Percentiles rank a stretch among this genome's conserved stretches.
phyloP scores from a whole-genome alignment of 1,139 yeast genomes.

The Debaryomycetaceae sp. region DNA sequence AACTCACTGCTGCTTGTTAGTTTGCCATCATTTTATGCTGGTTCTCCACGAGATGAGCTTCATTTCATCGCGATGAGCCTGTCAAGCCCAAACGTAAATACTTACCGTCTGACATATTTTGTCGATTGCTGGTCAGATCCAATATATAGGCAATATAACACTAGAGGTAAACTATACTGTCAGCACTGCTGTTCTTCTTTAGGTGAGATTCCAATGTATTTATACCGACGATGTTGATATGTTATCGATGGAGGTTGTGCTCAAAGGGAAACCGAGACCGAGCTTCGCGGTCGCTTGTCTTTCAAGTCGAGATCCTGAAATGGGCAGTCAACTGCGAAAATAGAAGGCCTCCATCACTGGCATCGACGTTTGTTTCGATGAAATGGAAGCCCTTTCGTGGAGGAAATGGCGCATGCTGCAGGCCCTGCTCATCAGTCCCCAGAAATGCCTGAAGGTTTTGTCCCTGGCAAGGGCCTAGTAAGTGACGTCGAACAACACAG shows the following conservation, averaged over 20 bases:
- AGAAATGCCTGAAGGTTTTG: too few species aligned
- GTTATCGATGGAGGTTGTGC: neutral
- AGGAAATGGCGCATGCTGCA: too few species aligned
- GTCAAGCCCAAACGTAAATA: neutral
- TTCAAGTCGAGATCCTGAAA: neutral
- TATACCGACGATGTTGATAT: neutral
- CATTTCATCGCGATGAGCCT: neutral
- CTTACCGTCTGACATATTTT: constrained; percentile 6
- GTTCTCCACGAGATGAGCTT: neutral
- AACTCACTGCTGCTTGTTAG: constrained; percentile 22
- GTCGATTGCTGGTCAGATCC: neutral
- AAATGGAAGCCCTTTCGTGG: too few species aligned
- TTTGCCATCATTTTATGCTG: neutral
- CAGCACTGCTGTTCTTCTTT: neutral
- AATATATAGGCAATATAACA: neutral
- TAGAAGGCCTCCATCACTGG: too few species aligned
- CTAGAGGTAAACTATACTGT: neutral
- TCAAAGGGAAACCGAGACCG: constrained; percentile 1
- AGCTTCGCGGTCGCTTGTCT: constrained; percentile 1
- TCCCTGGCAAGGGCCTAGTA: too few species aligned
- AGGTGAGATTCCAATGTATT: neutral
- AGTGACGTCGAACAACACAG: too few species aligned
- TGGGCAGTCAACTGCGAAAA: neutral
- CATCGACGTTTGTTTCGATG: too few species aligned
- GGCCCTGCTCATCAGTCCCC: too few species aligned